Base-by-base conservation (phyloP, 140 eudicot genomes). In the Erigeron philadelphicus region DNA sequence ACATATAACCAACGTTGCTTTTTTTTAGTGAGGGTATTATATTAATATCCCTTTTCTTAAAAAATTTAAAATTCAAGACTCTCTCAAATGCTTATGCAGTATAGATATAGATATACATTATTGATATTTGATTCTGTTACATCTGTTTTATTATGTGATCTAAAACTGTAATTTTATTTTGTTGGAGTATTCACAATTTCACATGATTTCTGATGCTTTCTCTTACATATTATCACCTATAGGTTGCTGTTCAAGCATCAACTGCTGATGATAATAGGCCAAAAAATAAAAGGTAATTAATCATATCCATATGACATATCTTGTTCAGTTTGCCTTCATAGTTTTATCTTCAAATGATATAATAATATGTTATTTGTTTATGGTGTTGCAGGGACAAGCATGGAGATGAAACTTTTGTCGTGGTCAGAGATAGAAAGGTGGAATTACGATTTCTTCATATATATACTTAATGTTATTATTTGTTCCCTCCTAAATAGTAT, bases 351-450 rank as follows among this genome's bases (percentile, higher is more conserved):
- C 52, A 55, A 48, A 9, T 40, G 13, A 6, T 17, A 76, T 76
- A 11, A 11, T 43, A 58, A 52, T 72, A 8, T 72, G 68, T 76
- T 17, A 10, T 75, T 5, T 65, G 38, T 77, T 54, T 10, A 45
- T 67, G 58, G 58, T 61, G 41, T 70, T 79, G 73, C 64, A 88
- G 90, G 78, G 96, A 86, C 25, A 86, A 80, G 62, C 73, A 53
- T 61, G 82, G 82, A 75, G 96, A 89, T 55, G 96, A 84, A 52
- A 16, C 44, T 80, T 65, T 77, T n/a, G 82, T 52, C 25, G 56
- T 76, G n/a, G 65, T 89, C 23, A 86, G 88, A 80, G 95, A 89
- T 65, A 76, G 95, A 76, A 89, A 86, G 90, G 96, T 89, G 38
- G 73, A 66, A 15, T 7, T 54, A 23, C 72, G 11, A 61, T 66